A percentile compares a stretch with the other conserved stretches of the same genome.
Evolutionary conservation across 768 basidiomycete species (phyloP).

Genomic region (Chalciporus piperatus): DNA sequence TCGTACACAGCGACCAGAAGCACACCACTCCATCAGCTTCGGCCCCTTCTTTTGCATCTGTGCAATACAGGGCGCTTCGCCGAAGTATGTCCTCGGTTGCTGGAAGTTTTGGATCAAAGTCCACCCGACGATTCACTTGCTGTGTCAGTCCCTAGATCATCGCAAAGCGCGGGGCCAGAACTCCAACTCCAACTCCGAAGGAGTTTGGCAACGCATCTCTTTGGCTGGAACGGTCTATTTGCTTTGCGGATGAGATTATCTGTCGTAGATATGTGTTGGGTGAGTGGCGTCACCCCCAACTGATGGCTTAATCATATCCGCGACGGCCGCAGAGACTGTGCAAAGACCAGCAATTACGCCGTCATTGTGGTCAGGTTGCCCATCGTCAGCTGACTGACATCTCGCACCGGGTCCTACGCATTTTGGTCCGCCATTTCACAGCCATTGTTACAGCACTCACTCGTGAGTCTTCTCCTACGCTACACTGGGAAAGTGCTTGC

Average conservation of each 20-base stretch:
- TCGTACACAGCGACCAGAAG: slow-evolving; percentile 19
- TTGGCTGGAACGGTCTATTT: slow-evolving; percentile 56
- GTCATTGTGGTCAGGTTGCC: slow-evolving; percentile 51
- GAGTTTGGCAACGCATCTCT: slow-evolving; percentile 56
- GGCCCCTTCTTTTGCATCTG: slow-evolving; percentile 32
- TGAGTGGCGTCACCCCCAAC: slow-evolving; percentile 19
- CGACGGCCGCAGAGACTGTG: slow-evolving; percentile 49
- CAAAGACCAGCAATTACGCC: slow-evolving; percentile 38
- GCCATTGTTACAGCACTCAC: slow-evolving; percentile 44
- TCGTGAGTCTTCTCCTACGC: slow-evolving; percentile 35
- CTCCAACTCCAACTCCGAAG: slow-evolving; percentile 45
- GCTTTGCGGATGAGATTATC: slow-evolving; percentile 56
- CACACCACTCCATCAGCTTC: slow-evolving; percentile 27
- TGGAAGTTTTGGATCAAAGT: slow-evolving; percentile 41
- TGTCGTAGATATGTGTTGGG: slow-evolving; percentile 44
- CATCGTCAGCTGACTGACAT: slow-evolving; percentile 48
- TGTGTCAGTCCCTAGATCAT: slow-evolving; percentile 32
- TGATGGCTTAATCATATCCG: slow-evolving; percentile 14
- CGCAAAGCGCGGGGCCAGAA: slow-evolving; percentile 30
- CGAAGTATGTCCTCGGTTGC: slow-evolving; percentile 40
- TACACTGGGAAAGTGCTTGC: no score
- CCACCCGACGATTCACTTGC: slow-evolving; percentile 34
- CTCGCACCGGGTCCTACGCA: slow-evolving; percentile 51
- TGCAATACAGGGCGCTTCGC: slow-evolving; percentile 37
- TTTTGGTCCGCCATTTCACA: slow-evolving; percentile 54